Conservation (phyloP, 2,329 filamentous ascomycete species). For the Diaporthe citriasiana region DNA sequence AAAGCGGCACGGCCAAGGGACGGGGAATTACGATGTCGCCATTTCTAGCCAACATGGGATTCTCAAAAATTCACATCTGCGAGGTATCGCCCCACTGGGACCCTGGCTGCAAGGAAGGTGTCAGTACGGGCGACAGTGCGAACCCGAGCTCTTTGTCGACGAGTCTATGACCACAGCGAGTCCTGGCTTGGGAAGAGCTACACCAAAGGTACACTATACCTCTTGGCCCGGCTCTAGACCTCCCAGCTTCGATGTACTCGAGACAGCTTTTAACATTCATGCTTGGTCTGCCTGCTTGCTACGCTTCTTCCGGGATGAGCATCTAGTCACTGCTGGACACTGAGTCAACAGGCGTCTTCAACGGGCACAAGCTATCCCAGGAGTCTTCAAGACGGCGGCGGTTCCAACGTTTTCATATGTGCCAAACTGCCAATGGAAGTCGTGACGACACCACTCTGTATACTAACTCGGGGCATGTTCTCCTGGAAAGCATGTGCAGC, state of each 20-base stretch:
- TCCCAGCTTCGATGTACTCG: not conserved
- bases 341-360: not conserved
- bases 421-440: conserved; percentile 14
- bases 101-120: not conserved
- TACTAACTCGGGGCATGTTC: not conserved
- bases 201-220: conserved; percentile 16
- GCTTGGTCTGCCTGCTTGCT: not conserved
- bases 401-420: conserved; percentile 32
- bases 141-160: not conserved
- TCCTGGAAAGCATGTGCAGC: conserved; percentile 4
- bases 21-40: conserved; percentile 16
- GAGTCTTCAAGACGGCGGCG: conserved; percentile 6
- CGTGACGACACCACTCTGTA: conserved; percentile 41
- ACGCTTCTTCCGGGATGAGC: not conserved
- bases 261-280: not conserved
- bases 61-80: conserved; percentile 23
- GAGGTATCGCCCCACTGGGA: not conserved
- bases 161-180: conserved; percentile 25
- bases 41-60: conserved; percentile 23
- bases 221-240: not conserved
- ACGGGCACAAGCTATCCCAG: conserved; percentile 19
- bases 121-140: not conserved
- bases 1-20: not conserved
- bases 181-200: not conserved
- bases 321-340: not conserved